phyloP scores from a whole-genome alignment of 352 stramenopile species.

The Globisporangium mamillatum region DNA sequence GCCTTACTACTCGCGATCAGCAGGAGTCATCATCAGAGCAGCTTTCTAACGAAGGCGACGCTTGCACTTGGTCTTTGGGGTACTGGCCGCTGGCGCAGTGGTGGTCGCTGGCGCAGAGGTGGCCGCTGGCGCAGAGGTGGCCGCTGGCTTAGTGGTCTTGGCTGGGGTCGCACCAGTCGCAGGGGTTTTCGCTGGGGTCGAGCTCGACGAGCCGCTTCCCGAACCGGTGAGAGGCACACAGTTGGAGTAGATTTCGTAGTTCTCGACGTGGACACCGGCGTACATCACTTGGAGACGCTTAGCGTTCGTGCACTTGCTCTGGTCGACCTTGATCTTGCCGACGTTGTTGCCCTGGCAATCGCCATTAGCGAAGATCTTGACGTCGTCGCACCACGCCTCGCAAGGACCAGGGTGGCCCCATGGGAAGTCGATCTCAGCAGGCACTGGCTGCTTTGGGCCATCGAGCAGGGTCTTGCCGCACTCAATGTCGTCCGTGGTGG shows the following conservation, averaged over 20 bases:
- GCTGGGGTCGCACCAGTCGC: neutral
- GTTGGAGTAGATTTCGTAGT: slow-evolving; percentile 22
- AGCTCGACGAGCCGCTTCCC: neutral
- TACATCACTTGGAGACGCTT: slow-evolving; percentile 26
- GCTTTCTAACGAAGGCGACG: slow-evolving; percentile 6
- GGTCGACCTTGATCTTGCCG: slow-evolving; percentile 23
- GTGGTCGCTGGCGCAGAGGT: neutral
- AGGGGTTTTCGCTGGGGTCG: neutral
- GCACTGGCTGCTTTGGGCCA: slow-evolving; percentile 13
- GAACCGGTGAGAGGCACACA: slow-evolving; percentile 9
- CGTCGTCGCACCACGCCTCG: slow-evolving; percentile 24
- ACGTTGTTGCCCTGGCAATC: slow-evolving; percentile 23
- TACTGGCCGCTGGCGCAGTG: neutral
- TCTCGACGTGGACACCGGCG: slow-evolving; percentile 17
- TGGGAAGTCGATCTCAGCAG: slow-evolving; percentile 24
- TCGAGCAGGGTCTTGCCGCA: slow-evolving; percentile 21
- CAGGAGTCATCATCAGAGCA: neutral
- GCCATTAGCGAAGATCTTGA: slow-evolving; percentile 18
- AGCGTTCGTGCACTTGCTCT: slow-evolving; percentile 13
- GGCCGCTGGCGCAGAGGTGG: neutral
- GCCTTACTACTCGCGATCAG: neutral
- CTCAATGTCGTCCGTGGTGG: slow-evolving; percentile 12
- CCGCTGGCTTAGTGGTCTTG: neutral
- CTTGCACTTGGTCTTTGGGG: slow-evolving; percentile 10
- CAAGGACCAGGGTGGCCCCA: slow-evolving; percentile 22